Base-by-base conservation (phyloP, 345 rosid genomes). In the Eucalyptus caleyi region DNA sequence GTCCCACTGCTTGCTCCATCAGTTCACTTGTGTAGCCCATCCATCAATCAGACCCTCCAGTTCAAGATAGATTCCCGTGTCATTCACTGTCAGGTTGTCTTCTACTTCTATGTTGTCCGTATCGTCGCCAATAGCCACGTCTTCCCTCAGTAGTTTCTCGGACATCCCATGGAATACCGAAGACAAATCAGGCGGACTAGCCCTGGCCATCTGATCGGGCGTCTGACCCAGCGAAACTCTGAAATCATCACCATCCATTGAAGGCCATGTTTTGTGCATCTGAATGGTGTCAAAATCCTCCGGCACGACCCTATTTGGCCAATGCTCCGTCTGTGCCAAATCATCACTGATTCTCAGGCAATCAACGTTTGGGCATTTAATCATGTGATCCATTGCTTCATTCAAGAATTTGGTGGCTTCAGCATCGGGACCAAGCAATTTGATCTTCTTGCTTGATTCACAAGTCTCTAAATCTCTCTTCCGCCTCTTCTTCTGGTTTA, bases 401-500 rank as follows among this genome's bases (percentile, higher is more conserved):
- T 9, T 27, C 32, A 60, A 27, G 67, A 12, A 60, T 26, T 60
- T 60, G n/a, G 67, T 26, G 67, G n/a, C n/a, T 60, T 60, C 67
- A 27, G n/a, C 32, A 11, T 37, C 24, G 4, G 81, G 27, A 54
- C 60, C 26, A 21, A 54, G 60, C 60, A 54, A 23, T 54, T 54
- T 21, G 26, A 27, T 54, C 42, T 90, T 92, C 93, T 92, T 94
- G 77, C 92, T 26, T 16, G 88, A 88, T 77, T 91, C 91, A 50
- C 87, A 87, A 26, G 32, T 72, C 90, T 91, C 18, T 89, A 80
- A 23, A 40, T 24, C 51, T 91, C 37, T 94, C 92, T 93, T 87
- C 89, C 88, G 37, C 91, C 91, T 94, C 88, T 89, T 94, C 93
- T 88, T 94, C 86, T 77, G 93, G 37, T 90, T 86, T 86, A 95